Evolutionary conservation across 2,329 filamentous ascomycete species (phyloP), one percentile per base, ranked within the genome.

Genomic region (Claviceps paspali): DNA sequence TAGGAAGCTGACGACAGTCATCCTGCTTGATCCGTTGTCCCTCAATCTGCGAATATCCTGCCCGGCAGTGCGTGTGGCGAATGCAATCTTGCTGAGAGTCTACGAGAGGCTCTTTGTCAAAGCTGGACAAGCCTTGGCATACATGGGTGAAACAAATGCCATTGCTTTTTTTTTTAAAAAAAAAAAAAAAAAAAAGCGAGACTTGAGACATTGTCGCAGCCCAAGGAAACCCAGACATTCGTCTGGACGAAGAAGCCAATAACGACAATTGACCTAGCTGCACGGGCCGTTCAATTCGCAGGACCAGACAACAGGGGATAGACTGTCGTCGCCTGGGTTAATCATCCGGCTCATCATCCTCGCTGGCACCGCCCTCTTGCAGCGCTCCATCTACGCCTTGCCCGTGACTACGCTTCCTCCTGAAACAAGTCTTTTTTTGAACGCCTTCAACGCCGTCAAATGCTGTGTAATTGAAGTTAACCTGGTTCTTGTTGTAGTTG

Each of bases 231-330:
- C n/a, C n/a, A n/a, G n/a, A n/a, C n/a, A n/a, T n/a, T n/a, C n/a
- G n/a, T n/a, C n/a, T n/a, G n/a, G n/a, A n/a, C n/a, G n/a, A n/a
- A n/a, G n/a, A 22, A 22, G 21, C 21, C 8, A 22, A 22, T 22
- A n/a, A n/a, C n/a, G n/a, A n/a, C n/a, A n/a, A n/a, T n/a, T n/a
- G n/a, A n/a, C 21, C 21, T 5, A 5, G 22, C 10, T 18, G 30
- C 37, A 42, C 38, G 29, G 41, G 26, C 26, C 14, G 21, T 27
- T 38, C 38, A 49, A 49, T 56, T 54, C 51, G 55, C 61, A 73
- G 69, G 68, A 73, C 65, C 68, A 76, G 70, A 63, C 62, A 68
- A 72, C 69, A 77, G 75, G 72, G 74, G 70, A 70, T 73, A 70
- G 67, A 70, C 69, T 68, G 67, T 67, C 70, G 69, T 67, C 65